Base-by-base conservation (phyloP, 495 filamentous ascomycete genomes). In the Aeminium ludgeri region DNA sequence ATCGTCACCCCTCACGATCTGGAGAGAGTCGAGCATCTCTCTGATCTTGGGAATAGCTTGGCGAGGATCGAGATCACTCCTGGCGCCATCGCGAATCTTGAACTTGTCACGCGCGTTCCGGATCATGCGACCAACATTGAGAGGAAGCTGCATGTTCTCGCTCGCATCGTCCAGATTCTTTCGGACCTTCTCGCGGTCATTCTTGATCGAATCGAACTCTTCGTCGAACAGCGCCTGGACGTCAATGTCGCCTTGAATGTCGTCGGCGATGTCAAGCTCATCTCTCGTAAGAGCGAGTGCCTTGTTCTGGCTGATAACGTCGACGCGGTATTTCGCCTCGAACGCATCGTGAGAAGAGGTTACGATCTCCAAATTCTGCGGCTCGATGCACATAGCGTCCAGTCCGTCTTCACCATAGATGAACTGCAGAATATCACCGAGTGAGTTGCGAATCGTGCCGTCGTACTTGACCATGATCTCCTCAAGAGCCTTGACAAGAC, bases 401-500 rank as follows among this genome's bases (percentile, higher is more conserved):
- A 95, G 70, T 49, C 89, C 89, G 59, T 99, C 89, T 58, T 99
- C 91, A 49, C 89, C 89, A 46, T 99, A 99, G 38, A 94, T 67
- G 63, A 96, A 96, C 59, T 99, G 87, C 38, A 99, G 81, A 49
- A 99, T 81, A 57, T 96, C 89, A 27, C 87, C 87, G 27, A 95
- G 69, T 20, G 91, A 96, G 59, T 99, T 96, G 15, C 89, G 79
- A 15, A 99, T 83, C 10, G 89, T 99, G 31, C 87, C 86, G 57
- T 99, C 89, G 56, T 99, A 99, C 56, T 89, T 91, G 27, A 85
- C 83, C 72, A 85, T 91, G 15, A 95, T 83, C 55, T 99, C 89
- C 67, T 99, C 89, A 17, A 99, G 67, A 8, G 89, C 89, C 61
- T 99, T 99, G 55, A 99, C 89, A 29, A 99, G 69, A 62, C 91